Base-by-base conservation (phyloP, 2,329 filamentous ascomycete species). In the Aspergillus arachidicola region DNA sequence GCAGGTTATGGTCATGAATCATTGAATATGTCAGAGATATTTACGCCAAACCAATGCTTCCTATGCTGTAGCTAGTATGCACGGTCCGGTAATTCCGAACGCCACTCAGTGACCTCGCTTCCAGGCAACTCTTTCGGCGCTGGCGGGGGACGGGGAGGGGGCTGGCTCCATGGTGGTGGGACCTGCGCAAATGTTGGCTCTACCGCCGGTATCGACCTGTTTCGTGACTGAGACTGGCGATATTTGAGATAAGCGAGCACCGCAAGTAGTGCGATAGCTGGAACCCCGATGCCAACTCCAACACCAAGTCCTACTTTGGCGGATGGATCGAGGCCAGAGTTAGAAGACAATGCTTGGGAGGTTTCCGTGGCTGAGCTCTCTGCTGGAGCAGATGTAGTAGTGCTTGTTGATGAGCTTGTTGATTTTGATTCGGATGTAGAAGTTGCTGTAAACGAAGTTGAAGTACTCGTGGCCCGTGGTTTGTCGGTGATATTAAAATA, bases 401-500 rank as follows among this genome's bases (percentile, higher is more conserved):
- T 34, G n/a, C 21, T 21, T n/a, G 41, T 19, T 16, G 32, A 16
- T 12, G 34, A 34, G 23, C 34, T 54, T 10, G 58, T 11, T 28
- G 58, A 26, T 3, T 4, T 30, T 1, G 16, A 16, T 12, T 30
- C 5, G 7, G 46, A 50, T 1, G 46, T 51, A 0, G 60, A 46
- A 2, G 55, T 26, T 26, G 61, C 43, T 9, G 58, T 56, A 21
- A 50, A 12, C 6, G 56, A 19, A 21, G n/a, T 61, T 21, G 43
- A 34, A 2, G 62, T 48, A 11, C 46, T 28, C 26, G 62, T 48
- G 14, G 45, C 34, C 2, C 16, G 46, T 32, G 65, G 55, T 51
- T 63, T 38, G 14, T 30, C 26, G 19, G 68, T 64, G 32, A 69
- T 69, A 43, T 69, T 69, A 36, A 68, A 68, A 30, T 58, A 66